phyloP scores from a whole-genome alignment of 2,329 filamentous ascomycete species.

The Graphilbum ipis-grandicollis region DNA sequence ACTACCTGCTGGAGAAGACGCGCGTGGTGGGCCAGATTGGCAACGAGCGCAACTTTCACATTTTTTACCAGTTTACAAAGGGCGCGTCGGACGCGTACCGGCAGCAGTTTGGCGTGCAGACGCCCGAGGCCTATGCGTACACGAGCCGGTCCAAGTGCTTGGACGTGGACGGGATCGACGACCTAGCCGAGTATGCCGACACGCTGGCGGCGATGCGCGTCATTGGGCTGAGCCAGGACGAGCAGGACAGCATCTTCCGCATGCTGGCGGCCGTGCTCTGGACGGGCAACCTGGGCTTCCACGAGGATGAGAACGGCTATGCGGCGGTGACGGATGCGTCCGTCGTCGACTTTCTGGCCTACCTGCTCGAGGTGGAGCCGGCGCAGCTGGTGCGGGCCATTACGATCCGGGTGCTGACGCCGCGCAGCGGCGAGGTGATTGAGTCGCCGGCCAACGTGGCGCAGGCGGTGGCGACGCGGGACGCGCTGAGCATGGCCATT shows the following conservation, averaged over 20 bases:
- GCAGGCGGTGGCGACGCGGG: constrained; percentile 72
- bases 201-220: constrained; percentile 88
- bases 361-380: constrained; percentile 75
- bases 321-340: constrained; percentile 76
- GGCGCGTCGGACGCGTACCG: constrained; percentile 76
- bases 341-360: constrained; percentile 86
- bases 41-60: constrained; percentile 97
- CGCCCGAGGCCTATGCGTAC: constrained; percentile 83
- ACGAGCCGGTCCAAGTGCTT: constrained; percentile 89
- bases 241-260: constrained; percentile 93
- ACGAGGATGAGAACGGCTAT: constrained; percentile 77
- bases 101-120: constrained; percentile 77
- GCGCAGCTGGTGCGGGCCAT: constrained; percentile 70
- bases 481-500: constrained; percentile 86
- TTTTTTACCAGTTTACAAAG: constrained; percentile 98
- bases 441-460: constrained; percentile 69
- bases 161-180: constrained; percentile 87
- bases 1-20: constrained; percentile 90
- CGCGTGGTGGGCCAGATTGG: constrained; percentile 87
- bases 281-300: constrained; percentile 87
- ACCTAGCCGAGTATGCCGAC: constrained; percentile 73
- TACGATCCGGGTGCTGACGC: constrained; percentile 70
- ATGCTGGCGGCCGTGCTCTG: constrained; percentile 85
- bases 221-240: constrained; percentile 71
- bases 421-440: constrained; percentile 47